Conservation (phyloP, 2,329 filamentous ascomycete species). For the Lachnellula arida region DNA sequence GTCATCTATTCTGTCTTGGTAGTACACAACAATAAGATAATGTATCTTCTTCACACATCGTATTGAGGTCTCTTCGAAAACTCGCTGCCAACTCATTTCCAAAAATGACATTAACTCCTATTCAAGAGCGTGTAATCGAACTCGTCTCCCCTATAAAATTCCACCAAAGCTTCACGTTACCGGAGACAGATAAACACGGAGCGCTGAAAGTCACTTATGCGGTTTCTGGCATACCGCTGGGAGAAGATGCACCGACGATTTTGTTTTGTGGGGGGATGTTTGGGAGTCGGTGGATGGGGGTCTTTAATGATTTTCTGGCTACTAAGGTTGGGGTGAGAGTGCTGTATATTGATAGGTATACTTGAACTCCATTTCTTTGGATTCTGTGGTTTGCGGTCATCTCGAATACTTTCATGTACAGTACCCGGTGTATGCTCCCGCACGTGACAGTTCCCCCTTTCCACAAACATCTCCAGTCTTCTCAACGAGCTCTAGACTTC, state of each 20-base stretch:
- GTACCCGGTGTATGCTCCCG: background rate
- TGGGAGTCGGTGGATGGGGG: constrained; percentile 30
- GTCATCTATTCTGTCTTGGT: too few species aligned
- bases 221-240: constrained; percentile 23
- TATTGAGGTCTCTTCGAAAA: too few species aligned
- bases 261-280: constrained; percentile 39
- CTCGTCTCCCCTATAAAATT: constrained; percentile 20
- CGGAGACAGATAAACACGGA: constrained; percentile 20
- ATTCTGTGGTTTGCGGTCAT: background rate
- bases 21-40: too few species aligned
- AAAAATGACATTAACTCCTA: constrained; percentile 1
- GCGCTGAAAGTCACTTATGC: constrained; percentile 25
- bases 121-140: constrained; percentile 15
- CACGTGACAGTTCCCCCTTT: background rate
- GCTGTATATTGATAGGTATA: constrained; percentile 37
- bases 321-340: constrained; percentile 33
- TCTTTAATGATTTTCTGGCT: constrained; percentile 30
- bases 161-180: constrained; percentile 24
- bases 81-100: background rate
- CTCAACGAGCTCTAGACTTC: background rate
- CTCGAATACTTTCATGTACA: background rate
- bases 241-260: constrained; percentile 28
- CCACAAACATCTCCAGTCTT: background rate
- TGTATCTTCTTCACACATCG: too few species aligned
- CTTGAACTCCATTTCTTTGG: background rate